Conservation (phyloP, 495 filamentous ascomycete genomes). For the Trichoderma asperelloides region DNA sequence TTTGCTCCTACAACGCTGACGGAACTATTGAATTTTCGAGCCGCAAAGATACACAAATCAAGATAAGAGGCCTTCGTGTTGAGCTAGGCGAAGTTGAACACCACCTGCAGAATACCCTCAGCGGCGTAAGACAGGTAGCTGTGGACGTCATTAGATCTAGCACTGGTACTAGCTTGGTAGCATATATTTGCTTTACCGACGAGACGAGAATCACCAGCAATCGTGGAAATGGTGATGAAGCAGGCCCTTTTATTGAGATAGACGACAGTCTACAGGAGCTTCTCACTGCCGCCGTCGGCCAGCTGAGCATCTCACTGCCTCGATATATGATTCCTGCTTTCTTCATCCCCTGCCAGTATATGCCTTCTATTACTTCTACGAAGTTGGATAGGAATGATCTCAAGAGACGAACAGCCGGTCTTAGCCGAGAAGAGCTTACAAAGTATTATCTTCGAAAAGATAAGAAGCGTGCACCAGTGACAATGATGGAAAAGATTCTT, state of each 20-base stretch:
- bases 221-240: background rate
- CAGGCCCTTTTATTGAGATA: background rate
- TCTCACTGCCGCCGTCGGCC: background rate
- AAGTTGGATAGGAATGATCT: constrained; percentile 1
- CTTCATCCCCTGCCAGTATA: constrained; percentile 11
- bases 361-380: constrained; percentile 47
- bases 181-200: constrained; percentile 25
- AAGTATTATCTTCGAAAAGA: background rate
- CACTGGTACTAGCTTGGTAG: constrained; percentile 25
- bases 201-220: constrained; percentile 16
- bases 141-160: constrained; percentile 14
- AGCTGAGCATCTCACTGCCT: constrained; percentile 10
- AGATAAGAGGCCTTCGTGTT: background rate
- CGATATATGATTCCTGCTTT: constrained; percentile 16
- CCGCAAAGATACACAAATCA: constrained; percentile 15
- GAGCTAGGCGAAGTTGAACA: constrained; percentile 6
- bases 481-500: background rate
- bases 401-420: background rate
- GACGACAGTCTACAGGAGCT: background rate
- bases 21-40: constrained; percentile 35
- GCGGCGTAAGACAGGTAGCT: constrained; percentile 2
- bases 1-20: constrained; percentile 33
- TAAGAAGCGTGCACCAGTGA: constrained; percentile 3
- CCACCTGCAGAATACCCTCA: background rate
- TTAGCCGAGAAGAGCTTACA: background rate